Percentiles rank a stretch among this genome's conserved stretches.
These are phyloP conservation scores for Pyracantha coccinea DNA, from an alignment of 331 rosid species.

Conservation along the genomic window DNA sequence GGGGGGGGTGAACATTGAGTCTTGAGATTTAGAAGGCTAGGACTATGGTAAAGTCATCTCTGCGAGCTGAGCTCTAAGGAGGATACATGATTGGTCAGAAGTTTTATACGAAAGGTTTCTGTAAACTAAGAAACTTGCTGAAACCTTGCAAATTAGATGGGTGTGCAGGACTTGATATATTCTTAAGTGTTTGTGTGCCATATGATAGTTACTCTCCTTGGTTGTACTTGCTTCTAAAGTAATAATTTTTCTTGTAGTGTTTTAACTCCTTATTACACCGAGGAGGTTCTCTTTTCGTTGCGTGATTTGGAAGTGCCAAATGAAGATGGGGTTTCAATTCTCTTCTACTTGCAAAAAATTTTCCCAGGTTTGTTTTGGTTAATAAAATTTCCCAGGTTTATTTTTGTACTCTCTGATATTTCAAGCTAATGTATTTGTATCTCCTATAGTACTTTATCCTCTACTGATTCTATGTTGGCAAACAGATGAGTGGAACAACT, in stretches of 20 bases:
- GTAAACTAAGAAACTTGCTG: neutral
- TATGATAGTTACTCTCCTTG: neutral
- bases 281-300: conserved; percentile 88
- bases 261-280: conserved; percentile 89
- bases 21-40: neutral
- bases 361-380: conserved; percentile 59
- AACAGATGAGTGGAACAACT: conserved; percentile 94
- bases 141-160: neutral
- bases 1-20: neutral
- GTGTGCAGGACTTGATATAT: neutral
- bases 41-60: neutral
- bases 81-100: neutral
- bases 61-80: neutral
- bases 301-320: conserved; percentile 58
- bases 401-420: neutral
- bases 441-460: neutral
- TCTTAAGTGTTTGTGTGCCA: neutral
- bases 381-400: conserved; percentile 86
- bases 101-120: neutral
- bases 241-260: conserved; percentile 45
- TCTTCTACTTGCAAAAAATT: conserved; percentile 91
- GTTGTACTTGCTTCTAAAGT: neutral
- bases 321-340: conserved; percentile 95
- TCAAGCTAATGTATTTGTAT: neutral
- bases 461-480: neutral